Evolutionary conservation across 371 early-diverging fungal genomes (phyloP).

Genomic region (Globomyces sp.): DNA sequence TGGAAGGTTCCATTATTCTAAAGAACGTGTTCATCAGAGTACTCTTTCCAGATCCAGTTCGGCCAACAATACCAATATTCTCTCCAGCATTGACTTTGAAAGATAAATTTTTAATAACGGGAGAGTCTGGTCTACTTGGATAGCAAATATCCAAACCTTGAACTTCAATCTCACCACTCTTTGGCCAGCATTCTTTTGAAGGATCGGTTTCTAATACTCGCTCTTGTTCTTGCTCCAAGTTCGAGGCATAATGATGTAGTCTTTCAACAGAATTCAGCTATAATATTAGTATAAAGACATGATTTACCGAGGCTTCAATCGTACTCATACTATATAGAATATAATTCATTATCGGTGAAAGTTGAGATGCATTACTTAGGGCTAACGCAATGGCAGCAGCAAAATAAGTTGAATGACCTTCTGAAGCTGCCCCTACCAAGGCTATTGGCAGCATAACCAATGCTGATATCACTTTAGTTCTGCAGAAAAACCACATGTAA

Average conservation of each 20-base stretch:
- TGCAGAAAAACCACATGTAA: constrained; percentile 2
- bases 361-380: not conserved
- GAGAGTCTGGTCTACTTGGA: constrained; percentile 58
- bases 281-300: not conserved
- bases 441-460: not conserved
- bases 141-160: constrained; percentile 64
- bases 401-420: not conserved
- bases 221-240: constrained; percentile 75
- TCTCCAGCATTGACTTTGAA: constrained; percentile 39
- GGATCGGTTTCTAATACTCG: constrained; percentile 45
- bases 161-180: constrained; percentile 64
- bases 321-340: not conserved
- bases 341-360: not conserved
- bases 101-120: constrained; percentile 46
- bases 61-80: constrained; percentile 48
- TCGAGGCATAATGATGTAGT: constrained; percentile 31
- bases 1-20: constrained; percentile 77
- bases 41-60: constrained; percentile 70
- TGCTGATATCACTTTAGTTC: constrained; percentile 1
- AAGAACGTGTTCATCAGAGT: constrained; percentile 76
- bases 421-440: not conserved
- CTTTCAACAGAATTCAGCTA: constrained; percentile 10
- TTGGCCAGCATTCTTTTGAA: constrained; percentile 46
- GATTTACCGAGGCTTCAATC: not conserved
- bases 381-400: constrained; percentile 7